Evolutionary conservation across 2,329 filamentous ascomycete species (phyloP).

Genomic region (Hypomyces rosellus): DNA sequence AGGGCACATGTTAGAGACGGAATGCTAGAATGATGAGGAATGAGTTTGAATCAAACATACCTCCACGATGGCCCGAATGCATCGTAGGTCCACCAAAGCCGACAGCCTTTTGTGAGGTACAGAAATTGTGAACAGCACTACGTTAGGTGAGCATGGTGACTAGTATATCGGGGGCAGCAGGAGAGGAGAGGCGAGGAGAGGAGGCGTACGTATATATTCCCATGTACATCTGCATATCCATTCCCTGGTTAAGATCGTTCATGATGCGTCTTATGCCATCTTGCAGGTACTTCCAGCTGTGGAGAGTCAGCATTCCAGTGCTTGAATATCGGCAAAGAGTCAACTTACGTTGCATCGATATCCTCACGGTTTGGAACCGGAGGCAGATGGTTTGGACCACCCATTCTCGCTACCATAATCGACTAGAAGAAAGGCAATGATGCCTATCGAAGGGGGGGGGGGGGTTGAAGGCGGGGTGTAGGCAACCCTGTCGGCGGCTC

Average conservation of each 20-base stretch:
- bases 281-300: conserved; percentile 85
- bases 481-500: conserved; percentile 3
- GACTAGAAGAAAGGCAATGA: not conserved
- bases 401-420: conserved; percentile 31
- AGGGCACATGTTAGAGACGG: not conserved
- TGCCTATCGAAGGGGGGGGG: not conserved
- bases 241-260: conserved; percentile 82
- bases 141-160: conserved; percentile 28
- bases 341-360: conserved; percentile 43
- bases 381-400: conserved; percentile 42
- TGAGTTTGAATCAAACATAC: conserved; percentile 33
- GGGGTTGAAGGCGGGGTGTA: conserved; percentile 8
- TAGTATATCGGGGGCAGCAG: not conserved
- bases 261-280: conserved; percentile 87
- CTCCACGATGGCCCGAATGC: conserved; percentile 50
- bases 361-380: conserved; percentile 57
- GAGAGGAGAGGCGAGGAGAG: not conserved
- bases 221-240: conserved; percentile 98
- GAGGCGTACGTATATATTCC: conserved; percentile 74
- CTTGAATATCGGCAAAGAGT: not conserved
- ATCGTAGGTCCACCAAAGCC: conserved; percentile 43
- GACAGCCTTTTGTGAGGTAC: conserved; percentile 92
- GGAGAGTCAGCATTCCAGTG: conserved; percentile 13
- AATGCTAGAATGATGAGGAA: not conserved
- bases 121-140: conserved; percentile 96